phyloP scores from a whole-genome alignment of 2,329 filamentous ascomycete species.

The Colletotrichum melonis region DNA sequence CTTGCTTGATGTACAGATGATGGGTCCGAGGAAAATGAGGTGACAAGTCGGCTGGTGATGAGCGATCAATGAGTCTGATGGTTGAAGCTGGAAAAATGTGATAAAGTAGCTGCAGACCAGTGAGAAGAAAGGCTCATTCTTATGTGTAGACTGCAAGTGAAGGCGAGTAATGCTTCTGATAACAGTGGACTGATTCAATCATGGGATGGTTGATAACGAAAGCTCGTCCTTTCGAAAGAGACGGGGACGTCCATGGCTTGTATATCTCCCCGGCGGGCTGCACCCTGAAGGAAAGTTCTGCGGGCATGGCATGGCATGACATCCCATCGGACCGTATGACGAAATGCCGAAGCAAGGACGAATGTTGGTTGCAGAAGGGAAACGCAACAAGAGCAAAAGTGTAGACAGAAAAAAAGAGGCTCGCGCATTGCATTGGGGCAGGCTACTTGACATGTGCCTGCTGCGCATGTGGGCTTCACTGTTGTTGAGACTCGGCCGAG shows the following conservation, averaged over 20 bases:
- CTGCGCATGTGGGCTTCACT: background rate
- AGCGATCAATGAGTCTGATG: background rate
- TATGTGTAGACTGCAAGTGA: background rate
- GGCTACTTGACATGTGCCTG: constrained; percentile 19
- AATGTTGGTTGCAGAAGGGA: background rate
- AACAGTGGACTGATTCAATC: background rate
- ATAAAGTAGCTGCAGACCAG: background rate
- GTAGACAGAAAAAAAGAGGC: background rate
- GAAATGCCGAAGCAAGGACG: constrained; percentile 8
- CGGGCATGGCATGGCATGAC: background rate
- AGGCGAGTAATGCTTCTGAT: background rate
- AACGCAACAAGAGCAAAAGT: background rate
- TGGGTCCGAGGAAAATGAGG: background rate
- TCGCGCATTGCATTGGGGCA: constrained; percentile 1
- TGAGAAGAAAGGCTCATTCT: background rate
- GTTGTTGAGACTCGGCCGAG: constrained; percentile 8
- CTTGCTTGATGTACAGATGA: too few species aligned
- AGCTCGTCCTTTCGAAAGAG: background rate
- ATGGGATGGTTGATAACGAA: background rate
- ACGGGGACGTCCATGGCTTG: background rate
- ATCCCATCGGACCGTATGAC: background rate
- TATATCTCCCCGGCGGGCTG: background rate
- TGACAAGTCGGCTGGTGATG: background rate
- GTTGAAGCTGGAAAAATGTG: background rate
- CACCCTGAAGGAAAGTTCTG: constrained; percentile 11